Base-by-base conservation (phyloP, 352 stramenopile species). In the Phytophthora constricta region DNA sequence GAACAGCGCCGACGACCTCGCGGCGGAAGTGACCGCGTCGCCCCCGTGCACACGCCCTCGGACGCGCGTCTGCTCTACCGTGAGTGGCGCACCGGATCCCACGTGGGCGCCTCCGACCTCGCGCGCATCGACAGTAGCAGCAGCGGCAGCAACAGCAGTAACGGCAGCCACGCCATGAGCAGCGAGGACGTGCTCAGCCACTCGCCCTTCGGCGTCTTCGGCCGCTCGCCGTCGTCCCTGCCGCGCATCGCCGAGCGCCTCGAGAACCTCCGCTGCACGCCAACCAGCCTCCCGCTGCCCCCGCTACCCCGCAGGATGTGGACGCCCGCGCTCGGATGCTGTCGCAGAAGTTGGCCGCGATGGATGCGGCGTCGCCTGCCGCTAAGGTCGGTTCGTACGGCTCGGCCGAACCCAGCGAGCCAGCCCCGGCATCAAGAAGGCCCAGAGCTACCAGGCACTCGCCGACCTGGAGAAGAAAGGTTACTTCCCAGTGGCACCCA, bases 401-500 rank as follows among this genome's bases (percentile, higher is more conserved):
- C 53, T 61, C 77, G 23, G 22, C 54, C 45, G 45, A 20, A 7
- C 14, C 45, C 26, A 56, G 28, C 20, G 81, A 74, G 41, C 65
- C 80, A 2, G 28, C 39, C 41, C 62, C 62, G 66, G 68, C 34
- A 93, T 95, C 59, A 93, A 91, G 64, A 93, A 93, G 59, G 82
- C 86, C 43, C 69, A 77, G 27, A 94, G 86, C 57, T 89, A 93
- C 54, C 85, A 94, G 69, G 85, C 77, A 8, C 65, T 95, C 17
- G 86, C 86, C n/a, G 85, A 93, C 33, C 60, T 95, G 22, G 87
- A 95, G 65, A 93, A 93, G 71, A 90, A 89, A 31, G 84, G 85
- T 10, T 95, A 93, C 66, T 95, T 95, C 53, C 86, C 86, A 1
- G 68, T 86, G 1, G 82, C 87, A 1, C 84, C 86, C 11, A 95